These are phyloP conservation scores for Pseudevernia furfuracea DNA, from an alignment of 495 filamentous ascomycete genomes.

Conservation along the genomic window DNA sequence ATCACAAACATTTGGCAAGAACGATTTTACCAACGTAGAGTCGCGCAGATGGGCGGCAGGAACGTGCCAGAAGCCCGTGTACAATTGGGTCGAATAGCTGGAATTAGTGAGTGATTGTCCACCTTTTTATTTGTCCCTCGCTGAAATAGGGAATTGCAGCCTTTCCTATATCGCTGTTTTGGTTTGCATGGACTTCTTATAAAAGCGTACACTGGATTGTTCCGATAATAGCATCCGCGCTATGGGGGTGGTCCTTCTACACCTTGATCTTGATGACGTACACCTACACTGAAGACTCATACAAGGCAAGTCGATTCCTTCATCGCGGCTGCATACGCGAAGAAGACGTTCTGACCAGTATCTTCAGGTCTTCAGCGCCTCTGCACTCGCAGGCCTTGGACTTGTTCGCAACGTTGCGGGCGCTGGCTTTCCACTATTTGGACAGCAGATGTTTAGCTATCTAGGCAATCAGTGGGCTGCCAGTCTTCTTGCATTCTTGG, in stretches of 20 bases:
- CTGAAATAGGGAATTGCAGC: conserved; percentile 2
- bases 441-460: conserved; percentile 52
- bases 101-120: conserved; percentile 18
- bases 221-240: conserved; percentile 41
- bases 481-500: conserved; percentile 47
- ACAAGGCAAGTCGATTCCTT: conserved; percentile 12
- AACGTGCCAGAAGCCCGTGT: conserved; percentile 37
- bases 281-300: conserved; percentile 30
- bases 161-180: conserved; percentile 40
- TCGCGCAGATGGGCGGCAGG: conserved; percentile 21
- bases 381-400: conserved; percentile 39
- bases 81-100: conserved; percentile 26
- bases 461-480: conserved; percentile 60
- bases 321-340: too few species aligned
- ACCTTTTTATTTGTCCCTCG: neutral
- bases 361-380: conserved; percentile 29
- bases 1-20: conserved; percentile 40
- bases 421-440: conserved; percentile 42
- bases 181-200: conserved; percentile 43
- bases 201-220: conserved; percentile 40
- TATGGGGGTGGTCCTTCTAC: conserved; percentile 36
- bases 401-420: conserved; percentile 39
- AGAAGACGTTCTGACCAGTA: neutral
- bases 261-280: conserved; percentile 31
- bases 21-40: conserved; percentile 28